Conservation (phyloP, 202 grass and related monocot species). For the Setaria italica region DNA sequence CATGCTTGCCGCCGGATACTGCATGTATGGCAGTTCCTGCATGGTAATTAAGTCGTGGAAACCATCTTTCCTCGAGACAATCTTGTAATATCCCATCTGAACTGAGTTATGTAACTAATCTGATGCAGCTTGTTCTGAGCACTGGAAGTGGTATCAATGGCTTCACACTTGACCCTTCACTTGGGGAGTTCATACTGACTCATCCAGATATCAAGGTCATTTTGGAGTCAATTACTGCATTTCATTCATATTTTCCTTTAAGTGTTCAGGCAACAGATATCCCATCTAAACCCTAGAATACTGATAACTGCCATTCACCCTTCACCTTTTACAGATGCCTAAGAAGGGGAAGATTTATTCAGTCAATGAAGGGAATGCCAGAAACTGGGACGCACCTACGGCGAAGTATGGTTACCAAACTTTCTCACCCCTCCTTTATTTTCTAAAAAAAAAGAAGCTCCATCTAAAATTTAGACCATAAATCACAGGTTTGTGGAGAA, state of each 20-base stretch:
- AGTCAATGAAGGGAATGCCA: slow-evolving; percentile 97
- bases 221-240: background rate
- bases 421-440: background rate
- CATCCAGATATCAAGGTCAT: slow-evolving; percentile 88
- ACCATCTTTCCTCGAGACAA: background rate
- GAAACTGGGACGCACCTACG: slow-evolving; percentile 86
- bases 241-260: background rate
- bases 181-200: slow-evolving; percentile 97
- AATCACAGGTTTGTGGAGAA: slow-evolving; percentile 80
- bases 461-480: slow-evolving; percentile 27
- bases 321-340: slow-evolving; percentile 71
- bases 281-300: background rate
- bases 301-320: background rate
- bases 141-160: slow-evolving; percentile 84
- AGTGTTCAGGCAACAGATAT: background rate
- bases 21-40: slow-evolving; percentile 99
- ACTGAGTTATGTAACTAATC: slow-evolving; percentile 9
- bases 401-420: slow-evolving; percentile 58
- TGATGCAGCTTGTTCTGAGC: slow-evolving; percentile 82
- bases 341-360: slow-evolving; percentile 94
- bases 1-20: slow-evolving; percentile 97
- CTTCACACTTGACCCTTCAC: slow-evolving; percentile 97
- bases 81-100: background rate
- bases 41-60: slow-evolving; percentile 55
- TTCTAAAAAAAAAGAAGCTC: background rate